Evolutionary conservation across 1,284 basidiomycete genomes (phyloP).

Genomic region (Trametes pubescens): DNA sequence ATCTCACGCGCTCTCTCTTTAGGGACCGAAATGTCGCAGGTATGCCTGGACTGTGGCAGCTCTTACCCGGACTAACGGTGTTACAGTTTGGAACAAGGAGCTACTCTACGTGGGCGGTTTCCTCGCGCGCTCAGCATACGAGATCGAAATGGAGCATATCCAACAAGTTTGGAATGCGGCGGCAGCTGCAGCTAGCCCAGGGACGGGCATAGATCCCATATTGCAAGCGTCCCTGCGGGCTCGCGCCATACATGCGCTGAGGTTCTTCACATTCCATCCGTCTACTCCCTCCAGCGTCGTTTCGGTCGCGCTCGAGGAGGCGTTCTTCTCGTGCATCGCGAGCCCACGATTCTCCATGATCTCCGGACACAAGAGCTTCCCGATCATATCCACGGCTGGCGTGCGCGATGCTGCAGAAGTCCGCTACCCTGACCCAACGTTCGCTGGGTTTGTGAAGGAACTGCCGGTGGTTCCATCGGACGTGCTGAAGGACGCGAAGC

Average conservation of each 20-base stretch:
- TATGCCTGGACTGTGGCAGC: constrained; percentile 42
- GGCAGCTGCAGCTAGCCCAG: constrained; percentile 42
- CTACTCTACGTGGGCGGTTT: constrained; percentile 86
- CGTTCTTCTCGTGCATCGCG: constrained; percentile 79
- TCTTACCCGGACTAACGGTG: background rate
- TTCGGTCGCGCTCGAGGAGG: constrained; percentile 78
- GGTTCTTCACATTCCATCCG: constrained; percentile 88
- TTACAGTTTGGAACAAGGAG: constrained; percentile 87
- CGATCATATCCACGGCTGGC: constrained; percentile 85
- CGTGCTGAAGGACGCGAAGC: constrained; percentile 68
- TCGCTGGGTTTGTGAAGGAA: constrained; percentile 82
- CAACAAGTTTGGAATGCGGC: constrained; percentile 63
- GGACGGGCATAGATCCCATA: constrained; percentile 44
- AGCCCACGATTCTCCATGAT: constrained; percentile 35
- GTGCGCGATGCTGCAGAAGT: constrained; percentile 77
- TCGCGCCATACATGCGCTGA: constrained; percentile 84
- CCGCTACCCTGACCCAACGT: constrained; percentile 79
- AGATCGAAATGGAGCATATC: constrained; percentile 79
- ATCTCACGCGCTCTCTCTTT: constrained; percentile 32
- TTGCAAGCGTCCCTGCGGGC: constrained; percentile 60
- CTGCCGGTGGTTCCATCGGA: constrained; percentile 81
- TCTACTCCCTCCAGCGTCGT: constrained; percentile 92
- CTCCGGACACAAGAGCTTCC: constrained; percentile 56
- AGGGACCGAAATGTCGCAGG: constrained; percentile 82
- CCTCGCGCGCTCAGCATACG: constrained; percentile 86